Evolutionary conservation across 2,329 filamentous ascomycete species (phyloP), one percentile per base, ranked within the genome.

Genomic region (Talaromyces sp.): DNA sequence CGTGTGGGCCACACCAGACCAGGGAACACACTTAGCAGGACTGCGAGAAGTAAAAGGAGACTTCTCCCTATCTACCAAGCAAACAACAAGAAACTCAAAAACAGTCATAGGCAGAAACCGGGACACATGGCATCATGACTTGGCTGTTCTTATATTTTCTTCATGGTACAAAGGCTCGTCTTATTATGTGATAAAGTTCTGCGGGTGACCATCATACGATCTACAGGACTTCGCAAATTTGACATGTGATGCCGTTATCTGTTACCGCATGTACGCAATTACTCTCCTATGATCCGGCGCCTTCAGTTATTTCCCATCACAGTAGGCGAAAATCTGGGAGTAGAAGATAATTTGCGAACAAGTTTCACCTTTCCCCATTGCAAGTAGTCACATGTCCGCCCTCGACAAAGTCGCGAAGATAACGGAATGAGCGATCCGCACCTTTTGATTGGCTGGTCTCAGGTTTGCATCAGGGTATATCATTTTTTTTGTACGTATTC

Each of bases 191-290:
- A n/a, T 13, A 19, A 40, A 19, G 15, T n/a, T n/a, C 28, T 48
- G 9, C 3, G 8, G 8, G 25, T 31, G 28, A 25, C 43, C 25
- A 33, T 48, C 28, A 33, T 21, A 48, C 28, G 45, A 48, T 48
- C 45, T 35, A 21, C 28, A 48, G 13, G 51, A 36, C 33, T 40
- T 35, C 52, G 52, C 52, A 54, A 54, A n/a, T 43, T 22, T 17
- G 28, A 15, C 25, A 43, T 40, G 52, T 15, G 17, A 54, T 54
- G 52, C 52, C 52, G 52, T 45, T 54, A 54, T 54, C 39, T 54
- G 45, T 33, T 48, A 48, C 45, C n/a, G 33, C 15, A 48, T 48
- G n/a, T 25, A 48, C 33, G 45, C 45, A 46, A 46, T 46, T 31
- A 19, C 45, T 19, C 2, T 35, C 13, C 13, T 48, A 33, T 33